Conservation (phyloP, 2,329 filamentous ascomycete genomes). For the Pochonia chlamydosporia region DNA sequence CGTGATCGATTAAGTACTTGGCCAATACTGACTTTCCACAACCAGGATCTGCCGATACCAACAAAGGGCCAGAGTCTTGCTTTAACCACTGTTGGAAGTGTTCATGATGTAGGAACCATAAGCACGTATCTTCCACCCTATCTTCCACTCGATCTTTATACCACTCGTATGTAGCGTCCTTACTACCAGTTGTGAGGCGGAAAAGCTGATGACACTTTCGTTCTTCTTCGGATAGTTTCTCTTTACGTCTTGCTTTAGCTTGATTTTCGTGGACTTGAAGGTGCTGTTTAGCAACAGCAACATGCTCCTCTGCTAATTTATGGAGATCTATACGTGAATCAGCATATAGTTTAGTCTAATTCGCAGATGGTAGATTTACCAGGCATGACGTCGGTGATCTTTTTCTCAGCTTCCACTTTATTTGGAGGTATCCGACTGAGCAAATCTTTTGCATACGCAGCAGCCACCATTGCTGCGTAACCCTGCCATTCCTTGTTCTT, state of each 20-base stretch:
- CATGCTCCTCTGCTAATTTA: no score
- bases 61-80: constrained; percentile 20
- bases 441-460: constrained; percentile 22
- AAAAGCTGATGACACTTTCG: constrained; percentile 12
- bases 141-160: constrained; percentile 17
- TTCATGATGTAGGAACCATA: constrained; percentile 25
- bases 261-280: no score
- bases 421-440: constrained; percentile 10
- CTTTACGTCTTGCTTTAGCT: no score
- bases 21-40: constrained; percentile 33
- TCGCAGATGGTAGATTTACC: constrained; percentile 1
- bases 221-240: neutral
- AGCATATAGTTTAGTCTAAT: no score
- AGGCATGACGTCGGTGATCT: constrained; percentile 6
- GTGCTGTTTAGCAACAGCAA: no score
- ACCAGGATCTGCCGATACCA: constrained; percentile 31
- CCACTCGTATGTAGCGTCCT: constrained; percentile 20
- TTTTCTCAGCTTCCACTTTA: constrained; percentile 10
- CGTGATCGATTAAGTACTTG: constrained; percentile 6
- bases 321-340: no score
- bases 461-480: constrained; percentile 23
- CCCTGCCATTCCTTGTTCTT: constrained; percentile 25
- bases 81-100: constrained; percentile 23
- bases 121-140: constrained; percentile 20
- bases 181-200: constrained; percentile 5